Conservation (phyloP, 2,329 filamentous ascomycete genomes). For the Cladosporium sp. region DNA sequence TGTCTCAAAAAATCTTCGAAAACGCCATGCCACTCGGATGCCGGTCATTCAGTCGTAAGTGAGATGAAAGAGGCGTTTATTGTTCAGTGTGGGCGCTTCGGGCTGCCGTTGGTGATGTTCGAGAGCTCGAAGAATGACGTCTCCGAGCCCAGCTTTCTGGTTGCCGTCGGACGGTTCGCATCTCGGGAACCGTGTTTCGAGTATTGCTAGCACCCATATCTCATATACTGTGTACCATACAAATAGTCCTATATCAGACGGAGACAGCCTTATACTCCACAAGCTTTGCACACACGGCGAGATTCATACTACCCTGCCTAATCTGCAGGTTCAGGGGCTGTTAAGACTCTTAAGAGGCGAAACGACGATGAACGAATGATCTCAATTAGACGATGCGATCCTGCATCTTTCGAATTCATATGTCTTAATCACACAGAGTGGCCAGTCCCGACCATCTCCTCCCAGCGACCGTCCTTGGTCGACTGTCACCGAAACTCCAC, state of each 20-base stretch:
- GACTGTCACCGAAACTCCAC: conserved; percentile 1
- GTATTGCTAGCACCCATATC: background rate
- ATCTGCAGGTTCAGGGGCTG: background rate
- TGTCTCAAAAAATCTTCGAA: background rate
- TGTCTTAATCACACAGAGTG: background rate
- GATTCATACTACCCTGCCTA: background rate
- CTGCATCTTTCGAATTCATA: background rate
- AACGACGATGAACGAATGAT: conserved; percentile 1
- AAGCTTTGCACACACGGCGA: background rate
- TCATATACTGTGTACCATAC: background rate
- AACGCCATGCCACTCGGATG: background rate
- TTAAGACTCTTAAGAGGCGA: background rate
- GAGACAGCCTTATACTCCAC: background rate
- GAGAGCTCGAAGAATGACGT: background rate
- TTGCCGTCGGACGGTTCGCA: background rate
- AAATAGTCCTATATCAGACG: background rate
- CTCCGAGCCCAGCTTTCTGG: background rate
- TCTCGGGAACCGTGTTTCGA: background rate
- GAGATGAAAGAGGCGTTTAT: background rate
- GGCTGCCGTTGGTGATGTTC: conserved; percentile 7
- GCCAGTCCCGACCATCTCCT: background rate
- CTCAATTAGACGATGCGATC: conserved; percentile 13
- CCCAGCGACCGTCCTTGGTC: background rate
- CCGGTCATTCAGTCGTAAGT: background rate
- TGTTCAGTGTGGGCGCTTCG: background rate